Percentiles rank a stretch among this genome's conserved stretches.
These are phyloP conservation scores for Penicillium brasilianum DNA, from an alignment of 2,329 filamentous ascomycete genomes.

Conservation along the genomic window DNA sequence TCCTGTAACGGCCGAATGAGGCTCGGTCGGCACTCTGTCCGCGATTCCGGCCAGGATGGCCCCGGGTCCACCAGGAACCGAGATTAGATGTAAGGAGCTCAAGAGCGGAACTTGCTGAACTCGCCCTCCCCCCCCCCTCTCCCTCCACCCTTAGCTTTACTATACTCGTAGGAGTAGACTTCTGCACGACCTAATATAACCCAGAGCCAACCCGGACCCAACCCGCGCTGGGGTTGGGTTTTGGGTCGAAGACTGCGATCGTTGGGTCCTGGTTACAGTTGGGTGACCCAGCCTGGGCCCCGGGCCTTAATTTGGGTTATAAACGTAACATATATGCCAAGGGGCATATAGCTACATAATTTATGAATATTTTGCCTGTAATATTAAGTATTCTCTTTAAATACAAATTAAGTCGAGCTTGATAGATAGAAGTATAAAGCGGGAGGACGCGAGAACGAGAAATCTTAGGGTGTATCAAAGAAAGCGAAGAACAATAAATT, in stretches of 20 bases:
- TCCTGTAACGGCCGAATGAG: too few relatives aligned
- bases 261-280: constrained; percentile 4
- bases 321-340: constrained; percentile 6
- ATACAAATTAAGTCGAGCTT: neutral
- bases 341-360: constrained; percentile 1
- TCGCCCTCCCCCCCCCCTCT: too few relatives aligned
- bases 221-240: constrained; percentile 4
- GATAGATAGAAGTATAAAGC: neutral
- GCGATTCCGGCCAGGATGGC: too few relatives aligned
- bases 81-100: too few relatives aligned
- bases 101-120: too few relatives aligned
- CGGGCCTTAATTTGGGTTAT: neutral
- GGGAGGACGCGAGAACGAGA: constrained; percentile 6
- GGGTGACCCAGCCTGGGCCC: constrained; percentile 1
- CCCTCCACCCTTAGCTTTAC: too few relatives aligned
- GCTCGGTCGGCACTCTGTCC: too few relatives aligned
- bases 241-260: constrained; percentile 3
- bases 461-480: too few relatives aligned
- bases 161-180: too few relatives aligned
- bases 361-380: constrained; percentile 2
- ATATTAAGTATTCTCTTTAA: too few relatives aligned
- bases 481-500: constrained; percentile 2
- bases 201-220: constrained; percentile 1
- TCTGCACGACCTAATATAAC: constrained; percentile 1
- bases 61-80: too few relatives aligned